Conservation (phyloP, 169 alveolate genomes). For the Plasmodium vivax region DNA sequence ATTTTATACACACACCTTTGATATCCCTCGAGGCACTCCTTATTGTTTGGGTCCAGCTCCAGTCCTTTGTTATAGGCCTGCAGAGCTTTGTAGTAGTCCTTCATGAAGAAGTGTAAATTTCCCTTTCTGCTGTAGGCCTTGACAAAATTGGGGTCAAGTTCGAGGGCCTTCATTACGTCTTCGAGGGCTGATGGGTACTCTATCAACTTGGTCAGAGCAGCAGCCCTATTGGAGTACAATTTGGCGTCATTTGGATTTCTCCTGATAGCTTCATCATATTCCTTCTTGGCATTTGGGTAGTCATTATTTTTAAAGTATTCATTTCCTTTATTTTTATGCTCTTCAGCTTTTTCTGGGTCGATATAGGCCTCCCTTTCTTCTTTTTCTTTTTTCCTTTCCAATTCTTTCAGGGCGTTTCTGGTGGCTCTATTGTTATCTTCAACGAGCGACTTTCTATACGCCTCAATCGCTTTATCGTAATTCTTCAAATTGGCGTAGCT, state of each 20-base stretch:
- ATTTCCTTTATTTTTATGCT: constrained; percentile 92
- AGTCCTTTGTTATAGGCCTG: constrained; percentile 96
- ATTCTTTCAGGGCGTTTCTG: constrained; percentile 92
- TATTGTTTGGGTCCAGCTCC: constrained; percentile 93
- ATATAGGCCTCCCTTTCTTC: constrained; percentile 93
- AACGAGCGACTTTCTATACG: constrained; percentile 92
- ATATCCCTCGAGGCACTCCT: constrained; percentile 88
- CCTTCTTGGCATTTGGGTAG: constrained; percentile 97
- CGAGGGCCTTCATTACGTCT: constrained; percentile 90
- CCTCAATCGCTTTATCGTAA: constrained; percentile 91
- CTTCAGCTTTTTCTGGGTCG: constrained; percentile 96
- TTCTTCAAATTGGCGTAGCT: constrained; percentile 88
- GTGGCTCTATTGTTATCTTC: constrained; percentile 95
- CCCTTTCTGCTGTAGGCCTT: constrained; percentile 98
- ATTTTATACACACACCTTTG: constrained; percentile 85
- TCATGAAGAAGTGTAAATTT: constrained; percentile 93
- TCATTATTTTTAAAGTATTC: constrained; percentile 93
- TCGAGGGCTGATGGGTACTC: constrained; percentile 95
- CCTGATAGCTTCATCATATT: constrained; percentile 96
- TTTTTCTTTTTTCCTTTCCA: constrained; percentile 93
- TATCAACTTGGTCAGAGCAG: constrained; percentile 94
- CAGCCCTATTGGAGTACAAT: constrained; percentile 97
- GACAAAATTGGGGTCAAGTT: constrained; percentile 95
- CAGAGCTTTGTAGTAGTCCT: constrained; percentile 97
- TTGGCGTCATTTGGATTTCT: constrained; percentile 97